Conservation (phyloP, 2,329 filamentous ascomycete species). For the Tolypocladium sp. region DNA sequence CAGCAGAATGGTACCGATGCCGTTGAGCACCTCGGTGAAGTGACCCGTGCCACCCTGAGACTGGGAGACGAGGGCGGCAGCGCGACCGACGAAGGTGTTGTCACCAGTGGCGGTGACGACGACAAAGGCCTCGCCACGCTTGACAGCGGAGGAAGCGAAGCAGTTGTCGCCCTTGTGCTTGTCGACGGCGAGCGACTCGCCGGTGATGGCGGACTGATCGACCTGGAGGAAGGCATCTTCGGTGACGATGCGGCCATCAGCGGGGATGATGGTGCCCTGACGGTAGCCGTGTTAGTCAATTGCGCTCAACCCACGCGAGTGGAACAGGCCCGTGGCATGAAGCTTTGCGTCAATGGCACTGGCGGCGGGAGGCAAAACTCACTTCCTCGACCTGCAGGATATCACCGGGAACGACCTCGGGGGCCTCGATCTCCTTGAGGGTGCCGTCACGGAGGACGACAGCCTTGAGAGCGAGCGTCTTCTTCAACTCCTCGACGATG, state of each 20-base stretch:
- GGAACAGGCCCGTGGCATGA: neutral
- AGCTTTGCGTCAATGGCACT: neutral
- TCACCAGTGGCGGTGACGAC: conserved; percentile 80
- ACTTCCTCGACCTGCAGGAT: conserved; percentile 77
- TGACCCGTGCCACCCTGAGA: conserved; percentile 69
- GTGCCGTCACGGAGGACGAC: conserved; percentile 72
- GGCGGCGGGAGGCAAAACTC: conserved; percentile 1
- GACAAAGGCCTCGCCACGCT: conserved; percentile 80
- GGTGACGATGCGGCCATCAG: conserved; percentile 78
- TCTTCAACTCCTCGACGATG: conserved; percentile 85
- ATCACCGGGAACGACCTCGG: conserved; percentile 81
- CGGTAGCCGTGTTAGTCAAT: neutral
- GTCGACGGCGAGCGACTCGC: conserved; percentile 85
- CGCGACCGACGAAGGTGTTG: conserved; percentile 82
- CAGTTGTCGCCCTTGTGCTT: conserved; percentile 75
- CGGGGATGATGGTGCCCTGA: conserved; percentile 76
- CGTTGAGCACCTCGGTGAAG: conserved; percentile 86
- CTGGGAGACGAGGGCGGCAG: conserved; percentile 74
- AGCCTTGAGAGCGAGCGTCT: conserved; percentile 81
- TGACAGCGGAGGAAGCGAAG: conserved; percentile 80
- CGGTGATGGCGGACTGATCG: conserved; percentile 86
- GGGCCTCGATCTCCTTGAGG: conserved; percentile 70
- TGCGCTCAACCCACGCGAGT: neutral
- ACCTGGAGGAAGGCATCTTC: conserved; percentile 80
- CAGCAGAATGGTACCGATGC: conserved; percentile 72